Base-by-base conservation (phyloP, 305 asterid species). In the Fraxinus paxiana region DNA sequence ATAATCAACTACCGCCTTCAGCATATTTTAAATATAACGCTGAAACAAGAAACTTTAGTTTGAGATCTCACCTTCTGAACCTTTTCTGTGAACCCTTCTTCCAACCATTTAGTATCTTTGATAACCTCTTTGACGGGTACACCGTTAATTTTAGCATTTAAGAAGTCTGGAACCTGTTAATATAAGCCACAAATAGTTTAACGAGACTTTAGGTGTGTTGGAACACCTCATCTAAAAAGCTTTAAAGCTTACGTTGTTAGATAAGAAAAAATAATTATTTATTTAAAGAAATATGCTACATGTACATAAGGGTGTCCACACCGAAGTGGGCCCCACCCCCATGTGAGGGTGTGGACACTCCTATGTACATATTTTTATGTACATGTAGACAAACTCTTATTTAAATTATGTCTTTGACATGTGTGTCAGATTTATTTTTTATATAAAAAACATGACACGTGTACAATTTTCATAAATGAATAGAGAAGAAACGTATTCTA, bases 111-210 rank as follows among this genome's bases (percentile, higher is more conserved):
- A 10, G 84, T 84, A 83, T 96, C 99, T 63, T 87, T 90, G 78
- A 94, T 94, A 24, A 94, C 96, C 82, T 96, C 96, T 85, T 93
- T 92, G 56, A 93, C 98, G 0, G 95, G 97, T 12, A 87, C 5
- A 4, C 98, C 97, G 5, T 91, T 84, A 70, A 96, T 96, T 87
- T 84, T 93, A 63, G 99, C 98, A 83, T 96, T 96, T 83, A 96
- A 82, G 81, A 94, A 96, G 83, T 96, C 98, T 0, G 98, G 98
- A 84, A 96, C 99, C 97, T 95, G 91, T 80, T 81, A 10, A 24
- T 46, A 59, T 6, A 26, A 69, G 78, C n/a, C 13, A 31, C 17
- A 41, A n/a, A 70, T 65, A 5, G 2, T 38, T 48, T 46, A n/a
- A 70, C 6, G 35, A 79, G 63, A 26, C 8, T 48, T 10, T 18